A percentile compares a stretch with the other conserved stretches of the same genome.
Evolutionary conservation across 2,329 filamentous ascomycete species (phyloP).

Genomic region (Talaromyces piceae): DNA sequence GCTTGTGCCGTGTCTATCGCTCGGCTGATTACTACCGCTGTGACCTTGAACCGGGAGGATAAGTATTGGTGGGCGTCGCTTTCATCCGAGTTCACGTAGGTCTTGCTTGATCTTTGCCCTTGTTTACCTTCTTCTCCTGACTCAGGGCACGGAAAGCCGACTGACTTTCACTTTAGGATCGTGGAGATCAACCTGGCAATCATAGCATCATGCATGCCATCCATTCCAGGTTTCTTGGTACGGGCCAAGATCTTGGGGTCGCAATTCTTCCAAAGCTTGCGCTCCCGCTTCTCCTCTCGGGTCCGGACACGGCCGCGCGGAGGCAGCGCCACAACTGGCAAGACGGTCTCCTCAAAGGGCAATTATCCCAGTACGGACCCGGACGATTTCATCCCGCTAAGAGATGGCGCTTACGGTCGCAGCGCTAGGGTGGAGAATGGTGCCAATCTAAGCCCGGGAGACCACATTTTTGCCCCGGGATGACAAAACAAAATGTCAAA

Average conservation of each 20-base stretch:
- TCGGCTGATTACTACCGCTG: not conserved
- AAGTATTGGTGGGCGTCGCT: not conserved
- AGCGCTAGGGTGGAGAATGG: not conserved
- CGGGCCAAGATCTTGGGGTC: not conserved
- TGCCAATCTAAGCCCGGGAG: not conserved
- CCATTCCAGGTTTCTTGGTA: not conserved
- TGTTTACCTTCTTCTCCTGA: not conserved
- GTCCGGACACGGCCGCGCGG: not conserved
- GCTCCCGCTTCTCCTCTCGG: not conserved
- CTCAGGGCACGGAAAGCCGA: not conserved
- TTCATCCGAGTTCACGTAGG: not conserved
- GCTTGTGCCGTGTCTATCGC: slow-evolving; percentile 10
- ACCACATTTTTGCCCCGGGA: no score
- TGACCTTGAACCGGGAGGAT: not conserved
- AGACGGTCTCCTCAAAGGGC: not conserved
- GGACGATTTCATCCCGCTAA: not conserved
- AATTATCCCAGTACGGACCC: not conserved
- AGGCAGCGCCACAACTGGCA: not conserved
- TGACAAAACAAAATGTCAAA: not conserved
- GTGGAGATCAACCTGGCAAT: not conserved
- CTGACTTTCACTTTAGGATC: slow-evolving; percentile 1
- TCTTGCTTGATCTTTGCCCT: not conserved
- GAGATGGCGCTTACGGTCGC: not conserved
- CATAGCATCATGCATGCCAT: not conserved
- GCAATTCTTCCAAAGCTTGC: not conserved